Evolutionary conservation across 257 asterid species (phyloP).

Genomic region (Nicotiana otophora): DNA sequence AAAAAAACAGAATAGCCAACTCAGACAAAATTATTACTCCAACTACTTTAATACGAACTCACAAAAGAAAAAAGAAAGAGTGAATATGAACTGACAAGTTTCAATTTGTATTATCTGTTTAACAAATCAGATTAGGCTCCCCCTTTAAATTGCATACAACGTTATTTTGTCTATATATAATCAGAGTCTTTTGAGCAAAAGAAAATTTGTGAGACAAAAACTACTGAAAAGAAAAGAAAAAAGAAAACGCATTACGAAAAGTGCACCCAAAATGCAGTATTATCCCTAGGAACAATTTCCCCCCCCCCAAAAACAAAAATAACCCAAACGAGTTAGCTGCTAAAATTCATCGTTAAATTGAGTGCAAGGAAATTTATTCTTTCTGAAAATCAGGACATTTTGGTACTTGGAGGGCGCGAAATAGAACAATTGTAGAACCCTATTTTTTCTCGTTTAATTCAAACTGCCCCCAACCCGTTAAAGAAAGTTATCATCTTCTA

Average conservation of each 20-base stretch:
- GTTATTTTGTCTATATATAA: no score
- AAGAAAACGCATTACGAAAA: not conserved
- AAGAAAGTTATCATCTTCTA: not conserved
- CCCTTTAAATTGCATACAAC: no score
- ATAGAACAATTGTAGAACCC: not conserved
- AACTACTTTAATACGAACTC: no score
- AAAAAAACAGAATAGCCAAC: no score
- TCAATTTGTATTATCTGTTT: no score
- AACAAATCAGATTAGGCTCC: no score
- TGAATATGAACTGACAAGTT: no score
- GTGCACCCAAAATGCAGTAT: not conserved
- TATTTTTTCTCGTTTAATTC: not conserved
- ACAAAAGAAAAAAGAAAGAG: no score
- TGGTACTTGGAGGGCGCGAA: not conserved
- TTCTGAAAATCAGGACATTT: not conserved
- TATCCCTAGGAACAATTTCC: constrained; percentile 4
- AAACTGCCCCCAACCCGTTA: not conserved
- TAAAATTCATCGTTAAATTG: not conserved
- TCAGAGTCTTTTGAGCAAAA: no score
- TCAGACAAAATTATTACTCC: no score
- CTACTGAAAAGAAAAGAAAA: no score
- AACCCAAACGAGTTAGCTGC: not conserved
- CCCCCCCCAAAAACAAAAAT: not conserved
- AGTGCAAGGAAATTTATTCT: not conserved
- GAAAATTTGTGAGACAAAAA: no score